Conservation (phyloP, 768 basidiomycete species). For the Chalciporus chontae region DNA sequence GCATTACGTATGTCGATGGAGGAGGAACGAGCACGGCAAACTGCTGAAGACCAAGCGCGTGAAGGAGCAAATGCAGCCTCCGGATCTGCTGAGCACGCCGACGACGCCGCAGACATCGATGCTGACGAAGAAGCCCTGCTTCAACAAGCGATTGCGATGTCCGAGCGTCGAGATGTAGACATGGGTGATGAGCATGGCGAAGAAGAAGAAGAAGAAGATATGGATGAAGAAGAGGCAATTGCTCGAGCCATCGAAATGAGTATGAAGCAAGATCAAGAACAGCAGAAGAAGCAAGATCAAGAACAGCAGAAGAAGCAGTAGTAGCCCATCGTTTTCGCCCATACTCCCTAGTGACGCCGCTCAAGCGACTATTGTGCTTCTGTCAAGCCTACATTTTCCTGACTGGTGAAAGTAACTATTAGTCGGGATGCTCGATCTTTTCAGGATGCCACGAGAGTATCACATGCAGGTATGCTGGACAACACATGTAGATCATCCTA, state of each 20-base stretch:
- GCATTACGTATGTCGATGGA: slow-evolving; percentile 97
- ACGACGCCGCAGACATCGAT: slow-evolving; percentile 45
- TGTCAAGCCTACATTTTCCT: slow-evolving; percentile 2
- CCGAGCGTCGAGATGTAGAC: slow-evolving; percentile 53
- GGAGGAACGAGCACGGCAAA: slow-evolving; percentile 82
- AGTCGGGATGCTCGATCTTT: not conserved
- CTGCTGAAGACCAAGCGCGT: slow-evolving; percentile 39
- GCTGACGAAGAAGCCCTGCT: slow-evolving; percentile 79
- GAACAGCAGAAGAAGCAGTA: slow-evolving; percentile 38
- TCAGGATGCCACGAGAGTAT: not conserved
- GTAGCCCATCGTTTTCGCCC: not conserved
- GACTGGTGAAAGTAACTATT: not conserved
- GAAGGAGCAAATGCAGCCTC: slow-evolving; percentile 22
- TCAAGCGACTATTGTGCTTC: slow-evolving; percentile 1
- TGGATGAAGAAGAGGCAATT: slow-evolving; percentile 87
- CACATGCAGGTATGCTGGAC: not conserved
- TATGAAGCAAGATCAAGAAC: slow-evolving; percentile 61
- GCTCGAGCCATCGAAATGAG: slow-evolving; percentile 91
- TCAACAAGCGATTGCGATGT: slow-evolving; percentile 74
- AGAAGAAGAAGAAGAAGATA: slow-evolving; percentile 67
- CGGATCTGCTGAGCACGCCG: slow-evolving; percentile 19
- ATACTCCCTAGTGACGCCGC: not conserved
- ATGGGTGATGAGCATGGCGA: slow-evolving; percentile 48
- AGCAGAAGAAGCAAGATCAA: slow-evolving; percentile 43
- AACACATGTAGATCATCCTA: not conserved